Evolutionary conservation across 345 rosid genomes (phyloP).

Genomic region (Anastatica hierochuntica): DNA sequence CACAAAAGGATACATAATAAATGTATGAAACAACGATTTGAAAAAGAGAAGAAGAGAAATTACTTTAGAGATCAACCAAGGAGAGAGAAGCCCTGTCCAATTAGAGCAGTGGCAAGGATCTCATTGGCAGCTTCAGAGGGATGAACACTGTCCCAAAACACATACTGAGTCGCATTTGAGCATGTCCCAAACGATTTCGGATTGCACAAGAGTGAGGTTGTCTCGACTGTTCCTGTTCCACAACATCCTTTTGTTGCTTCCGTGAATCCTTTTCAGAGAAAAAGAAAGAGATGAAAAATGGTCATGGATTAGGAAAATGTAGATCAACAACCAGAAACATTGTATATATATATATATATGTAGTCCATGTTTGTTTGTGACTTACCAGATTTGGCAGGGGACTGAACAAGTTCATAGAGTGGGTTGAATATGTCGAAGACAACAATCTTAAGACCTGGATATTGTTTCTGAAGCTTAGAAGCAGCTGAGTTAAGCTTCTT

Average conservation of each 20-base stretch:
- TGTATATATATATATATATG: too few species aligned
- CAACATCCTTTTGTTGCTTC: constrained; percentile 90
- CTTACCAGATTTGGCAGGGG: constrained; percentile 55
- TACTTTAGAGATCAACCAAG: constrained; percentile 22
- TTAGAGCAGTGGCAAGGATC: constrained; percentile 57
- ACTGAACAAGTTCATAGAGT: constrained; percentile 46
- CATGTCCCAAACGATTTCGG: constrained; percentile 67
- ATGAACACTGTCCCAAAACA: constrained; percentile 93
- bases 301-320: neutral
- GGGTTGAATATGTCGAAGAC: constrained; percentile 74
- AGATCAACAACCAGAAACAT: too few species aligned
- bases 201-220: constrained; percentile 67
- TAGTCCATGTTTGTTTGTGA: too few species aligned
- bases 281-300: neutral
- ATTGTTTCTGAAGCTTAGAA: constrained; percentile 51
- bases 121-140: constrained; percentile 89
- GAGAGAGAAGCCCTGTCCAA: constrained; percentile 62
- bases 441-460: constrained; percentile 62
- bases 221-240: constrained; percentile 80
- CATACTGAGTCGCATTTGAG: constrained; percentile 66
- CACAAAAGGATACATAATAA: too few species aligned
- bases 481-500: constrained; percentile 57
- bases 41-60: too few species aligned
- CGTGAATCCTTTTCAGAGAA: constrained; percentile 48
- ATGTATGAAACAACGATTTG: too few species aligned